Evolutionary conservation across 1,284 basidiomycete genomes (phyloP).

Genomic region (Malassezia caprae): DNA sequence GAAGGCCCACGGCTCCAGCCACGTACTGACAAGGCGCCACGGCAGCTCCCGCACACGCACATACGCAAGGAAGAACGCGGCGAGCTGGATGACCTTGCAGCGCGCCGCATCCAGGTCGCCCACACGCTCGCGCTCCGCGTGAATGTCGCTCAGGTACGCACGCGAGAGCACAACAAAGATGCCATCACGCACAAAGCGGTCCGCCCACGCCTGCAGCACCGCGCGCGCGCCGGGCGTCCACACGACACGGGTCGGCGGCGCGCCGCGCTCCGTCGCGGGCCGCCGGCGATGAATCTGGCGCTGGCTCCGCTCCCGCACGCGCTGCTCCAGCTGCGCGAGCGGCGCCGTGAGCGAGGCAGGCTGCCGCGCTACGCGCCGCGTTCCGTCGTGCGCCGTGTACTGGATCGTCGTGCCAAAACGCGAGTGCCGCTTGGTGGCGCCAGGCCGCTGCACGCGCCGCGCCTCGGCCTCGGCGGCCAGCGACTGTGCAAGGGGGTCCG

Average conservation of each 20-base stretch:
- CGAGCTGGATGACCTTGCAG: constrained; percentile 37
- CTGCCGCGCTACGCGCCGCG: constrained; percentile 29
- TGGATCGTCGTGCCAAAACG: constrained; percentile 45
- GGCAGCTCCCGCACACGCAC: constrained; percentile 36
- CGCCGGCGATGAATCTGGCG: constrained; percentile 25
- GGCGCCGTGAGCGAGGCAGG: constrained; percentile 32
- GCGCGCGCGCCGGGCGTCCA: constrained; percentile 33
- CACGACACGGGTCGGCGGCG: constrained; percentile 14
- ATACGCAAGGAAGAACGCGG: constrained; percentile 43
- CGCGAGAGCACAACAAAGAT: constrained; percentile 4
- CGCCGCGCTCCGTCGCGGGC: constrained; percentile 34
- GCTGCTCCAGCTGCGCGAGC: constrained; percentile 31
- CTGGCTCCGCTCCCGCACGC: constrained; percentile 21
- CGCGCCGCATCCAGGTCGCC: constrained; percentile 42
- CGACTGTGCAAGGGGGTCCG: constrained; percentile 19
- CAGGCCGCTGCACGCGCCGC: constrained; percentile 13
- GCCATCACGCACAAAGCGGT: constrained; percentile 33
- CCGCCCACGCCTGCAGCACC: constrained; percentile 34
- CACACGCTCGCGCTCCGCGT: constrained; percentile 40
- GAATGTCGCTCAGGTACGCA: constrained; percentile 37
- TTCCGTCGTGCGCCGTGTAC: constrained; percentile 35
- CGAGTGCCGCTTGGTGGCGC: constrained; percentile 32
- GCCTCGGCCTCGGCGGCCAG: constrained; percentile 32
- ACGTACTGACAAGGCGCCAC: constrained; percentile 29
- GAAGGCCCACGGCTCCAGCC: constrained; percentile 45